A percentile compares a stretch with the other conserved stretches of the same genome.
Evolutionary conservation across 23 red algal species (phyloP).

Genomic region (Cyanidioschyzon merolae): DNA sequence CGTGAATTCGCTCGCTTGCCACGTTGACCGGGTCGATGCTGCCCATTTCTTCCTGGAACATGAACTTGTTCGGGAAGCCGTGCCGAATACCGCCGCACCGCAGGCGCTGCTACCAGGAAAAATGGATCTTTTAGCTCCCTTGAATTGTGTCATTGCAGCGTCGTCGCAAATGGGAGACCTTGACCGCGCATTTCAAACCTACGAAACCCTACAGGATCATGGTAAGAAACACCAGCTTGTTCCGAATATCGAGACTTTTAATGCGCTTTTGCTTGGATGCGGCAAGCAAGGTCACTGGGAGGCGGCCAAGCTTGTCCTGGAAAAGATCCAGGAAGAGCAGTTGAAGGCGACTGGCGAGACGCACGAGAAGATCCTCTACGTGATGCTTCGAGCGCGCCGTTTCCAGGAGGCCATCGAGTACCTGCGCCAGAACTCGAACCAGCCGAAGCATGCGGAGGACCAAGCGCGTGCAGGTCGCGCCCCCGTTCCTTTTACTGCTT

Average conservation of each 20-base stretch:
- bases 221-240: not conserved
- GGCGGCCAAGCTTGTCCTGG: not conserved
- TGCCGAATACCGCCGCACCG: not conserved
- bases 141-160: slow-evolving; percentile 5
- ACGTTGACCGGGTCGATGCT: not conserved
- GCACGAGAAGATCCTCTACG: not conserved
- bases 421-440: not conserved
- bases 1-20: not conserved
- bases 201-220: not conserved
- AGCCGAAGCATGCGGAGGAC: not conserved
- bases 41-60: not conserved
- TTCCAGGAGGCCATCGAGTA: not conserved
- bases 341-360: not conserved
- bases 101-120: not conserved
- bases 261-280: not conserved
- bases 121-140: not conserved
- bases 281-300: not conserved
- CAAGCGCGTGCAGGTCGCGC: not conserved
- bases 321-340: not conserved
- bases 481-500: not conserved
- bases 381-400: not conserved
- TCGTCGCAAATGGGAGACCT: not conserved
- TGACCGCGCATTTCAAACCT: not conserved
- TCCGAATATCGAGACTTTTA: slow-evolving; percentile 1
- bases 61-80: not conserved